Percentiles rank a stretch among this genome's conserved stretches.
Conservation (phyloP, 1,139 yeast genomes). For the Maudiozyma humilis region DNA sequence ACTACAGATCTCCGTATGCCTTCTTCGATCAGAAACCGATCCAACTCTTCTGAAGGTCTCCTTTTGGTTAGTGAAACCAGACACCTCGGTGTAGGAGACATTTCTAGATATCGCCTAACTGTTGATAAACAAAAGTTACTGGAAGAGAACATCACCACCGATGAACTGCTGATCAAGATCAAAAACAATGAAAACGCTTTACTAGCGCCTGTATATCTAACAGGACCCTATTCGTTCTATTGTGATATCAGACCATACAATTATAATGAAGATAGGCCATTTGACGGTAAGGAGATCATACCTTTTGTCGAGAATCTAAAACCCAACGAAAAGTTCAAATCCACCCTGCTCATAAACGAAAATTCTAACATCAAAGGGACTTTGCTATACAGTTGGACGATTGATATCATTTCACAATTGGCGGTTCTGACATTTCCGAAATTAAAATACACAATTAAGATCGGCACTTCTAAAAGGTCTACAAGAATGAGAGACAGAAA, state of each 20-base stretch:
- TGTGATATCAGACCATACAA: slow-evolving; percentile 51
- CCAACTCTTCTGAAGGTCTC: slow-evolving; percentile 10
- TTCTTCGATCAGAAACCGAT: background rate
- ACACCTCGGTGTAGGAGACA: slow-evolving; percentile 25
- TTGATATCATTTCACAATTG: slow-evolving; percentile 51
- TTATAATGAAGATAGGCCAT: slow-evolving; percentile 34
- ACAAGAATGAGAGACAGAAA: slow-evolving; percentile 12
- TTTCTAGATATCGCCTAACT: slow-evolving; percentile 23
- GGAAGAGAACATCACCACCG: slow-evolving; percentile 10
- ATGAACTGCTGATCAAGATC: slow-evolving; percentile 34
- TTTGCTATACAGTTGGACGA: slow-evolving; percentile 41
- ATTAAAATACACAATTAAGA: slow-evolving; percentile 26
- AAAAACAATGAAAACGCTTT: slow-evolving; percentile 45
- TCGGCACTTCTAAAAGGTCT: slow-evolving; percentile 24
- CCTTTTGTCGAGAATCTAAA: slow-evolving; percentile 37
- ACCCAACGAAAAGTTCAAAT: slow-evolving; percentile 51
- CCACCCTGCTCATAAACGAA: slow-evolving; percentile 38
- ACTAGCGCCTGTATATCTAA: slow-evolving; percentile 48
- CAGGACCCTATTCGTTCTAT: slow-evolving; percentile 55
- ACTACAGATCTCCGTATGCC: background rate
- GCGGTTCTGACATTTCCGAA: slow-evolving; percentile 36
- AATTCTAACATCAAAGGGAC: slow-evolving; percentile 33
- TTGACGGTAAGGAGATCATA: slow-evolving; percentile 31
- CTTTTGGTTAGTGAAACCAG: slow-evolving; percentile 21
- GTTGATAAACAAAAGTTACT: slow-evolving; percentile 15